phyloP scores from a whole-genome alignment of 208 protist species.

The Trypanosoma scelopori region DNA sequence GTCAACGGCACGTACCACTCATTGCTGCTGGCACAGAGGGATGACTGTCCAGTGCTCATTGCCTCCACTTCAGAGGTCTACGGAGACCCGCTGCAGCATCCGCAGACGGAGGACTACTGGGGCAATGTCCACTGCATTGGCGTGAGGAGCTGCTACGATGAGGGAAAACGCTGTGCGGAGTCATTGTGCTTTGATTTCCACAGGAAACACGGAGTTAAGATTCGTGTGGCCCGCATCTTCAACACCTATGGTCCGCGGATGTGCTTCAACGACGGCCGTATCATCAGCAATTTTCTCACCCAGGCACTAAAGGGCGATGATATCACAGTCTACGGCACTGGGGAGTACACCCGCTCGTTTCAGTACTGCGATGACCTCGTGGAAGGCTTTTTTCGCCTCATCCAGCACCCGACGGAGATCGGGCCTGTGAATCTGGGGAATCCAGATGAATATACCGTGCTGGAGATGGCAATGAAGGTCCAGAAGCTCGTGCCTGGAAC shows the following conservation, averaged over 20 bases:
- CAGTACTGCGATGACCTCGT: constrained; percentile 82
- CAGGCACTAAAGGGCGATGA: constrained; percentile 72
- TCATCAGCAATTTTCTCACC: constrained; percentile 96
- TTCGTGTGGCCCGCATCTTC: constrained; percentile 94
- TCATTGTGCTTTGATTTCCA: constrained; percentile 92
- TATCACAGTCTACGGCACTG: constrained; percentile 93
- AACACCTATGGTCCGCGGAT: constrained; percentile 97
- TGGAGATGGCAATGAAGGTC: constrained; percentile 54
- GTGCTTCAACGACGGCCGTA: constrained; percentile 93
- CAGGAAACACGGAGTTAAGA: constrained; percentile 55
- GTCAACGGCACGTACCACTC: constrained; percentile 93
- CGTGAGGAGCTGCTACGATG: constrained; percentile 94
- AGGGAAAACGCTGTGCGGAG: constrained; percentile 95
- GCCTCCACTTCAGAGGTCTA: constrained; percentile 95
- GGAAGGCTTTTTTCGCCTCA: constrained; percentile 51
- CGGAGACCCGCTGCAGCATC: constrained; percentile 88
- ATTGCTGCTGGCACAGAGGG: constrained; percentile 82
- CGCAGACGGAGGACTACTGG: constrained; percentile 90
- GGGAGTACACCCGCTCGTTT: constrained; percentile 90
- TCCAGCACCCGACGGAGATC: constrained; percentile 51
- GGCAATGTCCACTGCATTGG: constrained; percentile 92
- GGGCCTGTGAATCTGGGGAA: constrained; percentile 77
- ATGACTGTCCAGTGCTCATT: constrained; percentile 78
- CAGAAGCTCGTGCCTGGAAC: constrained; percentile 36
- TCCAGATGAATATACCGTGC: constrained; percentile 65